Percentiles rank a stretch among this genome's conserved stretches.
Evolutionary conservation across 768 basidiomycete genomes (phyloP).

Genomic region (Saitozyma sp.): DNA sequence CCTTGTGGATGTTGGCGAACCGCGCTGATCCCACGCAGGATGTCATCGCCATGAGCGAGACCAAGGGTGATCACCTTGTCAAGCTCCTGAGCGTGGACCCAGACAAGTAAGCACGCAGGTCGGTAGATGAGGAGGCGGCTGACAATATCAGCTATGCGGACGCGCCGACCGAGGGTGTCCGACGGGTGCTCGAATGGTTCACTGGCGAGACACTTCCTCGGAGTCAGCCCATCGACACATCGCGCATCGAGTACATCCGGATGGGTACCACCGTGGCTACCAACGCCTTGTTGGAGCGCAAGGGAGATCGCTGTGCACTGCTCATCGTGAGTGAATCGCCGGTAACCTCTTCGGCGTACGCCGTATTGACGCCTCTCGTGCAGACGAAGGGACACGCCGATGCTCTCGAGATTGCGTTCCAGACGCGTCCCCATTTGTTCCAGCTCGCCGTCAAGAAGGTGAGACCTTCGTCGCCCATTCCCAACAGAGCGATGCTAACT

Average conservation of each 20-base stretch:
- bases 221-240: slow-evolving; percentile 61
- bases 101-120: too few species aligned
- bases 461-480: slow-evolving; percentile 50
- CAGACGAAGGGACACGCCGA: slow-evolving; percentile 62
- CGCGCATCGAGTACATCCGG: slow-evolving; percentile 68
- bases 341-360: too few species aligned
- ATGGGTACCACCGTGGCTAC: slow-evolving; percentile 94
- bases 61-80: too few species aligned
- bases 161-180: slow-evolving; percentile 37
- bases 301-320: slow-evolving; percentile 86
- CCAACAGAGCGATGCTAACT: too few species aligned
- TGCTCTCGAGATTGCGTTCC: slow-evolving; percentile 88
- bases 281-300: slow-evolving; percentile 90
- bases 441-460: slow-evolving; percentile 74
- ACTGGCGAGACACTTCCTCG: slow-evolving; percentile 70
- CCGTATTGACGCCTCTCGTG: too few species aligned
- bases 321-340: slow-evolving; percentile 58
- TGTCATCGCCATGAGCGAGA: not conserved
- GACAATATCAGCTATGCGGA: slow-evolving; percentile 78
- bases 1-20: slow-evolving; percentile 21
- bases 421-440: slow-evolving; percentile 90
- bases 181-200: slow-evolving; percentile 76
- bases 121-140: slow-evolving; percentile 60
- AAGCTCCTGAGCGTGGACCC: too few species aligned
- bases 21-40: slow-evolving; percentile 15